Base-by-base conservation (phyloP, 768 basidiomycete species). In the Gloeostereum incarnatum region DNA sequence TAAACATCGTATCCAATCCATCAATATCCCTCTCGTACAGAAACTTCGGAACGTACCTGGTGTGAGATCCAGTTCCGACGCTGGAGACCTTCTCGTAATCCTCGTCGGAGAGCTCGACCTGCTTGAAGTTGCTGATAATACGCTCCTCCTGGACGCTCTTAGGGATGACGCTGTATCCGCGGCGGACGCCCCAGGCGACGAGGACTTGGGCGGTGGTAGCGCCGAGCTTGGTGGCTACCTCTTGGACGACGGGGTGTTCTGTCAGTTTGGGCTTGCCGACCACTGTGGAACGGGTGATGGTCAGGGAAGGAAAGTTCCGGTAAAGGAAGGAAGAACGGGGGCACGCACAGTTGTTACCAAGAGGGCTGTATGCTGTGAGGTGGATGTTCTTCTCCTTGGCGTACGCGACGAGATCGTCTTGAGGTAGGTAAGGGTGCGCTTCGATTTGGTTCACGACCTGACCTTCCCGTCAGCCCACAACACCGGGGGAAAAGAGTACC, bases 391-490 rank as follows among this genome's bases (percentile, higher is more conserved):
- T 72, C 44, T 68, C 59, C 49, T 78, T 73, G 64, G 78, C 80
- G 61, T 73, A 89, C 27, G 63, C 69, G 37, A 78, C 67, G 38
- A 89, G 71, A 13, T 85, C 78, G 36, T 79, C 73, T 50, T 90
- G 87, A 5, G 71, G 80, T 41, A 86, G 71, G 38, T 77, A 68
- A 6, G 88, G 86, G 66, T 92, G 90, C 18, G 78, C 75, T 57
- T 90, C 87, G 47, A 91, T 62, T 61, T 93, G 89, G 61, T 92
- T 89, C 22, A 62, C 77, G 17, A 66, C 59, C 75, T 78, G 39
- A 17, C 36, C 14, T 27, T 27, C 14, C 18, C 36, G 25, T 9
- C 5, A 31, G 11, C 3, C 23, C 11, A 30, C 9, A 32, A 24
- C 34, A 14, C 20, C 39, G 34, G 31, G 14, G 4, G 20, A 38